Conservation (phyloP, 2,329 filamentous ascomycete species). For the Fusarium brevicatenulatum region DNA sequence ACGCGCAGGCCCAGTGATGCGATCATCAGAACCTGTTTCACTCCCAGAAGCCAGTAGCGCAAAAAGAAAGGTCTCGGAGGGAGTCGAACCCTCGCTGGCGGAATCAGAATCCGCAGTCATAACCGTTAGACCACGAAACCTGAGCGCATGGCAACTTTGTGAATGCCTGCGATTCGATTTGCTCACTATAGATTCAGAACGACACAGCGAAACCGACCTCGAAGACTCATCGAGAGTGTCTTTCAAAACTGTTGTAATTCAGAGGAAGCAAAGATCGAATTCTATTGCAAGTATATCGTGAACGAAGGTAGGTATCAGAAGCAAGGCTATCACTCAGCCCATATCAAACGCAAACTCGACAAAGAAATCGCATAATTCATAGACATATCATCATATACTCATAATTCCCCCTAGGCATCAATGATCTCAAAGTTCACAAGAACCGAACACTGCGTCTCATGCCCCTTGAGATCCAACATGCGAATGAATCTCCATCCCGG, state of each 20-base stretch:
- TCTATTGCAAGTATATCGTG: neutral
- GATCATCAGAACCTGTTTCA: neutral
- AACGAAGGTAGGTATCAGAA: neutral
- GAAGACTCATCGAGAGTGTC: too few species aligned
- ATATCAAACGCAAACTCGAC: neutral
- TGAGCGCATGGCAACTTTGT: neutral
- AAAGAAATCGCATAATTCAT: neutral
- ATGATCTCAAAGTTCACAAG: slow-evolving; percentile 69
- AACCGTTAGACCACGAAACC: slow-evolving; percentile 3
- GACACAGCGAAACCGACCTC: too few species aligned
- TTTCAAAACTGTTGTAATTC: too few species aligned
- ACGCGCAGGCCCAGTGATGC: fast-evolving
- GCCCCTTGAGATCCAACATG: slow-evolving; percentile 72
- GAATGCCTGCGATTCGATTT: neutral
- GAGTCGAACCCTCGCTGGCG: neutral
- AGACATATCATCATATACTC: slow-evolving; percentile 10
- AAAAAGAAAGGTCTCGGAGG: slow-evolving; percentile 1
- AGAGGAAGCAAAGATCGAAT: neutral
- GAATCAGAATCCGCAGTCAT: slow-evolving; percentile 8
- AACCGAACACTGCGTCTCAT: slow-evolving; percentile 70
- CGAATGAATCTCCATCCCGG: slow-evolving; percentile 71
- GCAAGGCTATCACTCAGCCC: neutral
- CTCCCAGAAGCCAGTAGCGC: neutral
- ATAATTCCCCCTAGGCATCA: slow-evolving; percentile 46
- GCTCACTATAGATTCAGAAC: neutral